Conservation (phyloP, 225 moss, liverwort and hornwort species). For the Polytrichum formosum region DNA sequence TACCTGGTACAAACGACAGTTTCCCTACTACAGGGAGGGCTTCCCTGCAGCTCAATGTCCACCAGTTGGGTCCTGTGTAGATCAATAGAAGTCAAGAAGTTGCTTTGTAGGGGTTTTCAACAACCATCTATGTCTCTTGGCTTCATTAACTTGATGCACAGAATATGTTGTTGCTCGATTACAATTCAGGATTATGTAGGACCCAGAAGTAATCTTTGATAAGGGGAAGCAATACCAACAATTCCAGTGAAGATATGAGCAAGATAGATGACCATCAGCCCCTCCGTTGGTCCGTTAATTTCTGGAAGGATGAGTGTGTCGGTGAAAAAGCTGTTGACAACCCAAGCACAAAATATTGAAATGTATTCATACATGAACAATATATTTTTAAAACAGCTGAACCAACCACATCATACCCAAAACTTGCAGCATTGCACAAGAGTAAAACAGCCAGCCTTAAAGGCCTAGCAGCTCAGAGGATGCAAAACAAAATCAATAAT, state of each 20-base stretch:
- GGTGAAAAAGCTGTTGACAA: slow-evolving; percentile 77
- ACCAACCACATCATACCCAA: background rate
- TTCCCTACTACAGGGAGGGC: slow-evolving; percentile 49
- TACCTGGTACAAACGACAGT: slow-evolving; percentile 81
- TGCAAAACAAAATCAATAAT: background rate
- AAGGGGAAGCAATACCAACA: slow-evolving; percentile 53
- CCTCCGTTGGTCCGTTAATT: slow-evolving; percentile 94
- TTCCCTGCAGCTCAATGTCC: slow-evolving; percentile 60
- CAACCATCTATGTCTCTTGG: too few species aligned
- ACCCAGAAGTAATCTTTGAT: too few species aligned
- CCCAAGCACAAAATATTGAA: slow-evolving; percentile 8
- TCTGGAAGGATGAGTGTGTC: slow-evolving; percentile 94
- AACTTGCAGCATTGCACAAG: background rate
- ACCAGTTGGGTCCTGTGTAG: slow-evolving; percentile 68
- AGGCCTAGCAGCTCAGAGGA: background rate
- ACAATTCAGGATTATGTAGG: too few species aligned
- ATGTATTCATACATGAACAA: background rate
- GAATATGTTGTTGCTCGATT: too few species aligned
- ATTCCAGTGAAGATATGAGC: slow-evolving; percentile 73
- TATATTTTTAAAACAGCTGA: too few species aligned
- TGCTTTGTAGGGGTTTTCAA: too few species aligned
- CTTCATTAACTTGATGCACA: too few species aligned
- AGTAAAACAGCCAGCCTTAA: background rate
- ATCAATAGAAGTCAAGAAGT: background rate
- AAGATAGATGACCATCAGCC: slow-evolving; percentile 70